Conservation (phyloP, 2,329 filamentous ascomycete species). For the Sporothrix pallida region DNA sequence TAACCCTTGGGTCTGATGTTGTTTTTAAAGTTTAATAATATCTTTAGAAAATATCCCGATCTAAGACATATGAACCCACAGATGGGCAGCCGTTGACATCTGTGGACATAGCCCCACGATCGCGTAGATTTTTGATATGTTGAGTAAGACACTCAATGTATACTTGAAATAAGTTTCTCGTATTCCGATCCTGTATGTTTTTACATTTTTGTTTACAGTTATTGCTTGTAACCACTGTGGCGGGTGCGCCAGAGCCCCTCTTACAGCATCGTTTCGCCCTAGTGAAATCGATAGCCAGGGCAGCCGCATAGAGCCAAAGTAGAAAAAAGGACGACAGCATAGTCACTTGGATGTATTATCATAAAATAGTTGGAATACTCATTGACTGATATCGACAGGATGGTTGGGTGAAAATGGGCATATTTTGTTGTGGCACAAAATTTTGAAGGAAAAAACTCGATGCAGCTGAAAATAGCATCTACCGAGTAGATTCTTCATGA, state of each 20-base stretch:
- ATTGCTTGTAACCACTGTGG: background rate
- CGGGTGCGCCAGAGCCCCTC: background rate
- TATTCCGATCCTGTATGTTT: background rate
- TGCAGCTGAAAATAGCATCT: background rate
- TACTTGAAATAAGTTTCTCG: background rate
- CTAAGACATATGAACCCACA: no score
- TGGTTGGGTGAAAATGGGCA: background rate
- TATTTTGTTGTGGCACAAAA: no score
- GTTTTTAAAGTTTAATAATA: no score
- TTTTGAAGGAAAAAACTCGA: background rate
- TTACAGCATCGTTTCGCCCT: background rate
- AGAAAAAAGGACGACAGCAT: background rate
- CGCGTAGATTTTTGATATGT: background rate
- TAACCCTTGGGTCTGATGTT: no score
- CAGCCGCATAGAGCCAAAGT: constrained; percentile 2
- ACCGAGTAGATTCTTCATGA: background rate
- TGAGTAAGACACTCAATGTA: no score
- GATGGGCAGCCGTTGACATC: background rate
- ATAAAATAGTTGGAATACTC: background rate
- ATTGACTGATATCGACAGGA: no score
- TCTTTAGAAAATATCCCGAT: no score
- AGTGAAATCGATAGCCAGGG: constrained; percentile 1
- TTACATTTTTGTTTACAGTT: background rate
- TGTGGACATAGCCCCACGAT: background rate
- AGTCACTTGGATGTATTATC: background rate